Conservation (phyloP, 345 rosid species). For the Clarkia xantiana region DNA sequence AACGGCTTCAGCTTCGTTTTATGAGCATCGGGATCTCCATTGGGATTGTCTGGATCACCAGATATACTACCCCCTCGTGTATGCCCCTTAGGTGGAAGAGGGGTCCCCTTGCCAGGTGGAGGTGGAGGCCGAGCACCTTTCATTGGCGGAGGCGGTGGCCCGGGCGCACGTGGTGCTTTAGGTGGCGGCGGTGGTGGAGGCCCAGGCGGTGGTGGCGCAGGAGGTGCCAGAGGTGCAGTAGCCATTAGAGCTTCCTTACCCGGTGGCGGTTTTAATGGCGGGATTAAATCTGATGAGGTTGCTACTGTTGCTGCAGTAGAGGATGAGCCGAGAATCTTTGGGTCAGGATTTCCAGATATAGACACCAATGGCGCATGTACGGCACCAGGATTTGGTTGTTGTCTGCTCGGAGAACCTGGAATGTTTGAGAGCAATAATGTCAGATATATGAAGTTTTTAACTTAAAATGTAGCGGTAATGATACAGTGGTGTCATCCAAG, state of each 20-base stretch:
- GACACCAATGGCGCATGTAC: conserved; percentile 12
- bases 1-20: conserved; percentile 87
- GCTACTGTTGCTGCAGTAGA: conserved; percentile 11
- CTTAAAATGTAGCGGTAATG: no score
- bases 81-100: neutral
- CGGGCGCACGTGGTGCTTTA: conserved; percentile 30
- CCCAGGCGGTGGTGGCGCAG: conserved; percentile 16
- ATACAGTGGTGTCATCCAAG: no score
- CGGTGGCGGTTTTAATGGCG: conserved; percentile 33
- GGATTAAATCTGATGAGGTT: conserved; percentile 11
- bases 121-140: conserved; percentile 16
- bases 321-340: conserved; percentile 12
- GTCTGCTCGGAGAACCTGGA: conserved; percentile 38
- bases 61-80: conserved; percentile 18
- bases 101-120: conserved; percentile 8
- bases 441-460: no score
- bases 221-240: conserved; percentile 15
- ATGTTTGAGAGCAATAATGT: neutral
- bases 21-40: conserved; percentile 34
- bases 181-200: conserved; percentile 24
- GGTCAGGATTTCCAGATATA: conserved; percentile 16
- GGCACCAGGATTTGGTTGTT: conserved; percentile 9
- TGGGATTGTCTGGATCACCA: conserved; percentile 23
- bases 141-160: conserved; percentile 60
- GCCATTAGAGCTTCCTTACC: conserved; percentile 30